phyloP scores from a whole-genome alignment of 2,329 filamentous ascomycete genomes.

The Fonsecaea pugnacius region DNA sequence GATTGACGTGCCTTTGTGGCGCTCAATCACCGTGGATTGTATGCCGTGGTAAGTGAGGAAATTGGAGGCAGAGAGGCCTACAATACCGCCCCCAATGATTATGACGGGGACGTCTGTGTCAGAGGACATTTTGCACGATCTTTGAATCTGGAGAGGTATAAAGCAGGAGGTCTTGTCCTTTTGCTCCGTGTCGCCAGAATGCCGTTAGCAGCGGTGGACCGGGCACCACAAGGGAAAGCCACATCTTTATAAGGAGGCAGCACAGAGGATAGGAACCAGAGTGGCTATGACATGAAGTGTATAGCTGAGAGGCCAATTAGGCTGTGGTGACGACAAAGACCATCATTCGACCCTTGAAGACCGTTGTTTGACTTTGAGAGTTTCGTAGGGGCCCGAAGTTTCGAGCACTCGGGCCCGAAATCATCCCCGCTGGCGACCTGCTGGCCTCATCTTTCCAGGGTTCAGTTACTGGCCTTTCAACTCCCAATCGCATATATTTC shows the following conservation, averaged over 20 bases:
- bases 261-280: not conserved
- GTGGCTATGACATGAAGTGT: not conserved
- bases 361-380: not conserved
- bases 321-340: not conserved
- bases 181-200: not conserved
- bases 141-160: not conserved
- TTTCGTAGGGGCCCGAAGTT: not conserved
- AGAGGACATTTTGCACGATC: not conserved
- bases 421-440: not conserved
- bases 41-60: constrained; percentile 15
- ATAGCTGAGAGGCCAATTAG: not conserved
- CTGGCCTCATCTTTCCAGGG: not conserved
- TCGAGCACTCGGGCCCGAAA: not conserved
- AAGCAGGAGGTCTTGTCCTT: not conserved
- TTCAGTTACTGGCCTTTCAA: not conserved
- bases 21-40: constrained; percentile 12
- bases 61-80: constrained; percentile 47
- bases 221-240: not conserved
- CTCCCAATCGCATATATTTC: not conserved
- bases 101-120: constrained; percentile 41
- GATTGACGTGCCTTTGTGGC: constrained; percentile 10
- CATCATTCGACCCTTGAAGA: not conserved
- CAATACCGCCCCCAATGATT: constrained; percentile 53
- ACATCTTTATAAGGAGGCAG: not conserved
- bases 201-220: not conserved